Evolutionary conservation across 495 filamentous ascomycete species (phyloP).

Genomic region (Penicillium lagena): DNA sequence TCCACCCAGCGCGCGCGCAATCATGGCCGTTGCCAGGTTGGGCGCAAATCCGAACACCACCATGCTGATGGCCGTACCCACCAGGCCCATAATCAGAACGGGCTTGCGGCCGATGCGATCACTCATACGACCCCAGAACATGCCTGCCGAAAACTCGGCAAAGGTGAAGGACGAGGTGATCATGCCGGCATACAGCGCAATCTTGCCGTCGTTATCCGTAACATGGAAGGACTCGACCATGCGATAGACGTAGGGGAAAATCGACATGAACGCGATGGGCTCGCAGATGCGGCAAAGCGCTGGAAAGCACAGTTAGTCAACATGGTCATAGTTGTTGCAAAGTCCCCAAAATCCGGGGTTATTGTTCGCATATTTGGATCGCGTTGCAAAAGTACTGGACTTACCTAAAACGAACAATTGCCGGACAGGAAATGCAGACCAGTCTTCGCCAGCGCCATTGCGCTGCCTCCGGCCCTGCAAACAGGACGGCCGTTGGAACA

Average conservation of each 20-base stretch:
- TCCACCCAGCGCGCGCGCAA: slow-evolving; percentile 84
- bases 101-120: slow-evolving; percentile 91
- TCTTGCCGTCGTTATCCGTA: slow-evolving; percentile 68
- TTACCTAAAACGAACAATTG: slow-evolving; percentile 72
- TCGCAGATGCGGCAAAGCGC: slow-evolving; percentile 94
- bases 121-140: slow-evolving; percentile 89
- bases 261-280: slow-evolving; percentile 98
- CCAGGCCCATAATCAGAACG: slow-evolving; percentile 78
- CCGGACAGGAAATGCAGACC: slow-evolving; percentile 43
- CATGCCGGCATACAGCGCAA: slow-evolving; percentile 90
- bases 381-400: slow-evolving; percentile 22
- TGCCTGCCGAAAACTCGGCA: slow-evolving; percentile 83
- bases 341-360: slow-evolving; percentile 16
- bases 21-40: slow-evolving; percentile 74
- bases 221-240: slow-evolving; percentile 93
- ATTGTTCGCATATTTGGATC: not conserved
- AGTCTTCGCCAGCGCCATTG: slow-evolving; percentile 23
- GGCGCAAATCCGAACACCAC: slow-evolving; percentile 87
- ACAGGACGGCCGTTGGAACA: slow-evolving; percentile 35
- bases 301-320: slow-evolving; percentile 24
- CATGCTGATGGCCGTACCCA: slow-evolving; percentile 90
- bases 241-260: slow-evolving; percentile 97
- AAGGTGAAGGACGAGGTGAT: slow-evolving; percentile 96
- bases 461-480: slow-evolving; percentile 28
- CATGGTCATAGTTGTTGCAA: not conserved